Base-by-base conservation (phyloP, 495 filamentous ascomycete species). In the Podospora conica region DNA sequence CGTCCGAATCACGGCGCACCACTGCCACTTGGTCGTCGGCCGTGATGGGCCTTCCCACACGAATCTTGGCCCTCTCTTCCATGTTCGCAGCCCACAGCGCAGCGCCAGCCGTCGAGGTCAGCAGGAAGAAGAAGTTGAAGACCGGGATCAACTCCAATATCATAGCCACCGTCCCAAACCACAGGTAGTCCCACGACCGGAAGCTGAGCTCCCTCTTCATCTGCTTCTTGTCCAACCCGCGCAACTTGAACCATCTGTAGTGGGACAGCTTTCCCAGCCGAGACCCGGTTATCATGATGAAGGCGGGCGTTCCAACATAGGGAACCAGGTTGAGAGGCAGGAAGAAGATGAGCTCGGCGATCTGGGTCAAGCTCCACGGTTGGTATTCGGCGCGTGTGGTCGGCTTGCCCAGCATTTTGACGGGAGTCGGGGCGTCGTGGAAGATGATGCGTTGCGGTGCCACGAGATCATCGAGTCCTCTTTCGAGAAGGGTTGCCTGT, bases 271-370 rank as follows among this genome's bases (percentile, higher is more conserved):
- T 86, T 11, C 86, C 86, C 20, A 84, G 71, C n/a, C 85, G 77
- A 1, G 83, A 78, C 1, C 84, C 86, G 10, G 81, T 92, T 64
- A 95, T 79, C 54, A 90, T 74, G 24, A 97, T 80, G 75, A 96
- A 98, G 55, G 92, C 74, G 1, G 87, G 82, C 0, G 90, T 91
- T 7, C 95, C 95, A 22, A 97, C 81, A 11, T 92, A 84, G 0
- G 95, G 95, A 31, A 98, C 88, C 23, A 97, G 84, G 75, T 96
- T 97, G 67, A 98, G 82, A 1, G 95, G 94, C 1, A 98, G 80
- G 70, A 89, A 91, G 15, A 90, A 63, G 21, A 92, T 82, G 64
- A 93, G 88, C 75, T 94, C 90, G 62, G 88, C 67, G 62, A 92
- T 92, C 71, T 93, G 90, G n/a, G 86, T 83, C 15, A 90, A 68